phyloP scores from a whole-genome alignment of 2,329 filamentous ascomycete species.

The Alternaria atra region DNA sequence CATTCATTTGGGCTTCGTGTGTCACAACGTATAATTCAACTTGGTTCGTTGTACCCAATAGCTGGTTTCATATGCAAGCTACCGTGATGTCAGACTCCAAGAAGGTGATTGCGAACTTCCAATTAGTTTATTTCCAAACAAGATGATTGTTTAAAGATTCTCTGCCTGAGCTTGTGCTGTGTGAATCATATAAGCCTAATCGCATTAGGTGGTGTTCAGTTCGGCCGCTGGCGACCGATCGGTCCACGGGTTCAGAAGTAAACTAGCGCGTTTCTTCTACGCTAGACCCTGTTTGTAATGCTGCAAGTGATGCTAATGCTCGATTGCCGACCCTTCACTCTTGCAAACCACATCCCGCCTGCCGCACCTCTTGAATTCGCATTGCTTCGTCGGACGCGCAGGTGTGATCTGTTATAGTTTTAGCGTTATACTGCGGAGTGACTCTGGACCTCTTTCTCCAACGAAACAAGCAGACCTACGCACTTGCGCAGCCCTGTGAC shows the following conservation, averaged over 20 bases:
- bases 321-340: conserved; percentile 19
- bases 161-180: background rate
- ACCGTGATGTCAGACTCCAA: background rate
- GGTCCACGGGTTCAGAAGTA: background rate
- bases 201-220: background rate
- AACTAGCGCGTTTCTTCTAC: background rate
- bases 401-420: background rate
- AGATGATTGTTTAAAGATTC: too few species aligned
- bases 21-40: background rate
- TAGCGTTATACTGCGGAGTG: background rate
- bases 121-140: too few species aligned
- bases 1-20: background rate
- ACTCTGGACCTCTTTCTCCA: background rate
- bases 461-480: background rate
- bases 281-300: conserved; percentile 18
- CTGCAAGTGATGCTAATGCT: conserved; percentile 23
- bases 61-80: background rate
- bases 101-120: background rate
- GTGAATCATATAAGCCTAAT: background rate
- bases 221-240: background rate
- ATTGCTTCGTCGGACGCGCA: conserved; percentile 3
- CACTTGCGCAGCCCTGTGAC: conserved; percentile 2
- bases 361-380: conserved; percentile 9
- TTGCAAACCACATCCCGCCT: conserved; percentile 18
- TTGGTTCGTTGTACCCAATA: background rate